Percentiles rank a stretch among this genome's conserved stretches.
Conservation (phyloP, 169 alveolate species). For the Besnoitia besnoiti region DNA sequence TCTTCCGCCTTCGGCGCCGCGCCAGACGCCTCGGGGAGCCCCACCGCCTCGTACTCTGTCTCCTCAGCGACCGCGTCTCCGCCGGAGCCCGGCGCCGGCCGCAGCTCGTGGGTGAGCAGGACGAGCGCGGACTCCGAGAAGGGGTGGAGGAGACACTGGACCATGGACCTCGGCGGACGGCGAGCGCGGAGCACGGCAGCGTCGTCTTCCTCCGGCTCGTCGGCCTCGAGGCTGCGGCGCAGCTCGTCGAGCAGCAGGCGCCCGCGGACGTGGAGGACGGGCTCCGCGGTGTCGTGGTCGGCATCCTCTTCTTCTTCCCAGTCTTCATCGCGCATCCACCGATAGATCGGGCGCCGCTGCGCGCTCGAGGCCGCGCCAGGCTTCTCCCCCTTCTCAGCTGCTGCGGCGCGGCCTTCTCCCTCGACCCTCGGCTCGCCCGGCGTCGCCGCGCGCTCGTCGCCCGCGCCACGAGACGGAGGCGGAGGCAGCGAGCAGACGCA, state of each 20-base stretch:
- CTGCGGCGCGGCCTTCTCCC: not conserved
- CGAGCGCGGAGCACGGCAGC: not conserved
- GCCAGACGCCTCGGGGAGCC: not conserved
- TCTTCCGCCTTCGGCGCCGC: not conserved
- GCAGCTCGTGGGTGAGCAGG: not conserved
- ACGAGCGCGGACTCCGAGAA: not conserved
- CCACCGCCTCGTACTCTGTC: not conserved
- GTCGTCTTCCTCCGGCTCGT: too few relatives aligned
- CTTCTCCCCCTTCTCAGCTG: not conserved
- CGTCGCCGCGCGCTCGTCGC: too few relatives aligned
- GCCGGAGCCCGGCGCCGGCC: not conserved
- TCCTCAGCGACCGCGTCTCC: not conserved
- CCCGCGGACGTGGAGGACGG: not conserved
- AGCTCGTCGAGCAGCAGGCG: not conserved
- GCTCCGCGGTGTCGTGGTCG: not conserved
- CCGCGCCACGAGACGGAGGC: too few relatives aligned
- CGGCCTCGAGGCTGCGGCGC: not conserved
- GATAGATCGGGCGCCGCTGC: not conserved
- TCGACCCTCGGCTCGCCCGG: not conserved
- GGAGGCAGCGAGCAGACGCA: not conserved
- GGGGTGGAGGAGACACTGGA: not conserved
- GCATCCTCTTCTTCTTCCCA: not conserved
- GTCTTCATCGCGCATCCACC: not conserved
- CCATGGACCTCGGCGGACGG: not conserved
- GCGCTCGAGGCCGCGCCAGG: not conserved